These are phyloP conservation scores for Coleophoma cylindrospora DNA, from an alignment of 2,329 filamentous ascomycete species.

Conservation along the genomic window DNA sequence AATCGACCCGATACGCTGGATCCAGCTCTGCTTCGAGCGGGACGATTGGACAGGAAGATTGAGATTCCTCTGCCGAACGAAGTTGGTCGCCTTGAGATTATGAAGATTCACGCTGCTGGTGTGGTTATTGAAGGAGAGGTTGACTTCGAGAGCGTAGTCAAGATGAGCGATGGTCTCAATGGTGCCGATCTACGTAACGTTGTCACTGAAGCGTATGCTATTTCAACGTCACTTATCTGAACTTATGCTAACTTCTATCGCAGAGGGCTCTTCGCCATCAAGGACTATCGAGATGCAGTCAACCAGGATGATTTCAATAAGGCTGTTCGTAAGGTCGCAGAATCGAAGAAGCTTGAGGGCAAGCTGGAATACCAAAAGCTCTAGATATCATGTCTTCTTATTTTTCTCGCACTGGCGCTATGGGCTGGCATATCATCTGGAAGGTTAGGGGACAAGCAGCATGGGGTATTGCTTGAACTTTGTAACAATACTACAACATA, in stretches of 20 bases:
- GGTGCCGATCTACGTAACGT: conserved; percentile 97
- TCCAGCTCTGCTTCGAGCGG: conserved; percentile 85
- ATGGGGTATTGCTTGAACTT: conserved; percentile 8
- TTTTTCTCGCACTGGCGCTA: conserved; percentile 19
- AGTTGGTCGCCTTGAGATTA: conserved; percentile 89
- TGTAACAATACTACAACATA: conserved; percentile 23
- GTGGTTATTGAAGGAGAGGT: conserved; percentile 92
- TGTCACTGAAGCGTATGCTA: conserved; percentile 90
- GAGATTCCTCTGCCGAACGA: conserved; percentile 97
- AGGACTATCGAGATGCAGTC: conserved; percentile 92
- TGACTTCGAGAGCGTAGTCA: conserved; percentile 98
- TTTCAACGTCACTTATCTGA: neutral
- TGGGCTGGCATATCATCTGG: conserved; percentile 2
- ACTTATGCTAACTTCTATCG: conserved; percentile 19
- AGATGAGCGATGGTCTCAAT: conserved; percentile 99
- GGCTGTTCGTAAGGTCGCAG: conserved; percentile 93
- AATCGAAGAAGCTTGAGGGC: conserved; percentile 97
- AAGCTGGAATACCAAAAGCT: conserved; percentile 98
- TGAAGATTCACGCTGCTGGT: conserved; percentile 91
- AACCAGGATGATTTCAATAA: conserved; percentile 99
- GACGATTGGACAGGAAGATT: conserved; percentile 93
- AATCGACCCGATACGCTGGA: conserved; percentile 96
- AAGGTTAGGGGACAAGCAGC: too few relatives aligned
- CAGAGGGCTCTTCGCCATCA: conserved; percentile 94
- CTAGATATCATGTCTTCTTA: conserved; percentile 37